These are phyloP conservation scores for Metschnikowia cerradonensis DNA, from an alignment of 805 yeast genomes.

Conservation along the genomic window DNA sequence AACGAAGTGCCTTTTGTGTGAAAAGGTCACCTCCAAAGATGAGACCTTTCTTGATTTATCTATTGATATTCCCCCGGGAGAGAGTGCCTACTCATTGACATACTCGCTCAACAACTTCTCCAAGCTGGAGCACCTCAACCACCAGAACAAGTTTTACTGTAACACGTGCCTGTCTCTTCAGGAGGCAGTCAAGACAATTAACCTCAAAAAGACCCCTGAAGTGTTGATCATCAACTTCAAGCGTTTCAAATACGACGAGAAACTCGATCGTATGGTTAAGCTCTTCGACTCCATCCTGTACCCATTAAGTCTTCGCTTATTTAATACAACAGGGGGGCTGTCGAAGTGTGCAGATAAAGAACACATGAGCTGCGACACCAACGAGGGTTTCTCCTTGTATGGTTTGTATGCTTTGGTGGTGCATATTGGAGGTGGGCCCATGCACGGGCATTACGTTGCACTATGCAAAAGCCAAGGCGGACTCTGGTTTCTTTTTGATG, in stretches of 20 bases:
- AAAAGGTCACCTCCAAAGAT: constrained; percentile 71
- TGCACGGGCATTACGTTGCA: constrained; percentile 94
- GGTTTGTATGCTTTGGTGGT: constrained; percentile 85
- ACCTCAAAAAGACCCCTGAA: constrained; percentile 71
- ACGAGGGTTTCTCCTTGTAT: constrained; percentile 42
- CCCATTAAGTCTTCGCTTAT: constrained; percentile 66
- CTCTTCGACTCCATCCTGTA: constrained; percentile 81
- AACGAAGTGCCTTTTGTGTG: constrained; percentile 88
- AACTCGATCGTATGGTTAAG: constrained; percentile 74
- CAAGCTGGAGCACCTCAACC: constrained; percentile 79
- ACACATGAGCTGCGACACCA: neutral
- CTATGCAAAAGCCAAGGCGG: constrained; percentile 70
- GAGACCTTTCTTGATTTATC: constrained; percentile 86
- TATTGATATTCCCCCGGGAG: constrained; percentile 71
- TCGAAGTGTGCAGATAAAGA: neutral
- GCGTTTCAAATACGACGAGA: constrained; percentile 88
- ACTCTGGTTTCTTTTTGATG: constrained; percentile 93
- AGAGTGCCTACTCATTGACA: constrained; percentile 56
- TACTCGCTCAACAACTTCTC: constrained; percentile 78
- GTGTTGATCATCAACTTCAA: constrained; percentile 81
- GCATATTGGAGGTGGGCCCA: constrained; percentile 96
- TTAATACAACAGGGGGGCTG: constrained; percentile 49
- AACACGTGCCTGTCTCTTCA: constrained; percentile 86
- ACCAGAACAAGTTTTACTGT: constrained; percentile 88
- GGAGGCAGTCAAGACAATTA: constrained; percentile 89